Base-by-base conservation (phyloP, 768 basidiomycete genomes). In the Collybia sordida region DNA sequence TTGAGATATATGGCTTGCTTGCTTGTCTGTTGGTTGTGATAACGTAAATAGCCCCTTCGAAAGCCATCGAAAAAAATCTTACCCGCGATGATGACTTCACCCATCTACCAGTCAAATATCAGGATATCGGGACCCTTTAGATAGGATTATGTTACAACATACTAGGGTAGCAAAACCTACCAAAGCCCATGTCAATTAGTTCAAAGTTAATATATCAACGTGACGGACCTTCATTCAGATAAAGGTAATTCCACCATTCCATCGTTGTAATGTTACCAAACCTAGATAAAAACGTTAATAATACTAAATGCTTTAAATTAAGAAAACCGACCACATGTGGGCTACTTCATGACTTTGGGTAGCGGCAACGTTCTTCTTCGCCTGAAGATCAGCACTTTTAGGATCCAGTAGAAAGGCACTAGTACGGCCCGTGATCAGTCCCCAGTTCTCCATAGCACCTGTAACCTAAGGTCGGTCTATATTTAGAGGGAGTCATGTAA, bases 381-480 rank as follows among this genome's bases (percentile, higher is more conserved):
- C 86, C 8, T 71, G 70, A 42, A 93, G 67, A 58, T 90, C 87
- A 21, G 80, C 79, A 47, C 80, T 84, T 63, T 86, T 73, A n/a
- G 83, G 82, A 64, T 97, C 89, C 52, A 90, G 77, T 37, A 96
- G 70, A 64, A 91, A 88, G 3, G 85, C 87, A 36, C 75, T 82
- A 0, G 93, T 94, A 38, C 94, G 74, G 17, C 94, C 95, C 12
- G 88, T 95, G 63, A 97, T 97, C 49, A 96, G 72, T 22, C 90
- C 92, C 90, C 90, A 93, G 65, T 93, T 94, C 68, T 97, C 95
- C 94, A 95, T 94, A 4, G 88, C 88, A 51, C 86, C 81, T 74
- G 57, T 50, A 19, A 45, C 49, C 48, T 25, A 41, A 35, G 14
- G 25, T 24, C 34, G 50, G 19, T 41, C 11, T 11, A 31, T 11